phyloP scores from a whole-genome alignment of 2,329 filamentous ascomycete species.

The Colletotrichum melonis region DNA sequence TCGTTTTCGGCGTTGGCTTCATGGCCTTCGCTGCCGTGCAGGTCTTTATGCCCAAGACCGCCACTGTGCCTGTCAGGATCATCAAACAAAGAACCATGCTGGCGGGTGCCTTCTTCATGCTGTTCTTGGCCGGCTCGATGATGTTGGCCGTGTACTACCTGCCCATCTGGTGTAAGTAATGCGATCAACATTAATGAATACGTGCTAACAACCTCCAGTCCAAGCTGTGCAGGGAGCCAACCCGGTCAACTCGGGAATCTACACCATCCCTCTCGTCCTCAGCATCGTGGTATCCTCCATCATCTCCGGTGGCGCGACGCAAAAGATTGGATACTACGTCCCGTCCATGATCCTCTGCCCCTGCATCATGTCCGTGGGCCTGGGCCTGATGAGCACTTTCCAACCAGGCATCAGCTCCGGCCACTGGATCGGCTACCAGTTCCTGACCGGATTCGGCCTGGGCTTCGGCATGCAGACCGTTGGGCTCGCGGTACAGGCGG shows the following conservation, averaged over 20 bases:
- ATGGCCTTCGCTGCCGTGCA: constrained; percentile 63
- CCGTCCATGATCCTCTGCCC: constrained; percentile 66
- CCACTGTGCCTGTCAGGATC: constrained; percentile 66
- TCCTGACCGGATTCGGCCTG: constrained; percentile 68
- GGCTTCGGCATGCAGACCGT: constrained; percentile 70
- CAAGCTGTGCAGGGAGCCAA: constrained; percentile 65
- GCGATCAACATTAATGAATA: not conserved
- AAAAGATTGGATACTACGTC: constrained; percentile 69
- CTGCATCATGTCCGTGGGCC: constrained; percentile 61
- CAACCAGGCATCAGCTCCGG: constrained; percentile 55
- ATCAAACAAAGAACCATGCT: constrained; percentile 67
- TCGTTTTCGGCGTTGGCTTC: constrained; percentile 59
- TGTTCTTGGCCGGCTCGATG: constrained; percentile 62
- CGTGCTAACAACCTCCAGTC: constrained; percentile 48
- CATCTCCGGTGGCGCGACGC: constrained; percentile 58
- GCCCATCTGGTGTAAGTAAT: constrained; percentile 64
- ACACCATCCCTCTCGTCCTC: constrained; percentile 67
- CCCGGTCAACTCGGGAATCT: constrained; percentile 66
- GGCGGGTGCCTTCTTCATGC: constrained; percentile 56
- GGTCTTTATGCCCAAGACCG: constrained; percentile 63
- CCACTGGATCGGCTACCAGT: constrained; percentile 71
- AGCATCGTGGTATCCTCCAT: constrained; percentile 65
- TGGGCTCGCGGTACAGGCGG: constrained; percentile 66
- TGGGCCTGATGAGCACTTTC: constrained; percentile 69
- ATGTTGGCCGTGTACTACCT: constrained; percentile 66